Percentiles rank a stretch among this genome's conserved stretches.
Evolutionary conservation across 2,329 filamentous ascomycete genomes (phyloP).

Genomic region (Stenocarpella maydis): DNA sequence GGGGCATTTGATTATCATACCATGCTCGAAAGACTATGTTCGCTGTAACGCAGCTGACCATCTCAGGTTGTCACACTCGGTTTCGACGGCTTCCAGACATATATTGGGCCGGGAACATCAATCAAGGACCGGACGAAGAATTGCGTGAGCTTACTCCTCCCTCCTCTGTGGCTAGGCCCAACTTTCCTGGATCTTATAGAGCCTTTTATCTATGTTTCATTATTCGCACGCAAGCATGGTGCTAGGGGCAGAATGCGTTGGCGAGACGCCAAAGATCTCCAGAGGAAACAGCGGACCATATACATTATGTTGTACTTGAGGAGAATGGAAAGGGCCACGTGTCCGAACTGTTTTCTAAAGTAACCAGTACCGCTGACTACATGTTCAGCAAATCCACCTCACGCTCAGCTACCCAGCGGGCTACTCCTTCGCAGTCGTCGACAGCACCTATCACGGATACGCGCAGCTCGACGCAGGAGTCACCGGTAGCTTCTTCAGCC

Average conservation of each 20-base stretch:
- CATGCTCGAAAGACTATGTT: background rate
- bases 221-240: too few relatives aligned
- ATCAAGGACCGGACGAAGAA: slow-evolving; percentile 52
- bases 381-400: slow-evolving; percentile 48
- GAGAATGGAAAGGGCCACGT: background rate
- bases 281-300: background rate
- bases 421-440: slow-evolving; percentile 55
- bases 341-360: rapidly evolving
- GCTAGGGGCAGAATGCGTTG: too few relatives aligned
- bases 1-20: background rate
- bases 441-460: slow-evolving; percentile 58
- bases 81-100: slow-evolving; percentile 57
- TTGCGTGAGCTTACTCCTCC: slow-evolving; percentile 42
- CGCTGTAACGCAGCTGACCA: background rate
- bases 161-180: background rate
- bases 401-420: slow-evolving; percentile 56
- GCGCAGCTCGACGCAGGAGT: slow-evolving; percentile 55
- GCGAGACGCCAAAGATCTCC: too few relatives aligned
- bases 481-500: slow-evolving; percentile 55
- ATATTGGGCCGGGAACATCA: slow-evolving; percentile 52
- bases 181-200: too few relatives aligned
- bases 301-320: background rate
- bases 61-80: slow-evolving; percentile 55
- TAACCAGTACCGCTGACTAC: background rate
- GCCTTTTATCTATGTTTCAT: too few relatives aligned